Evolutionary conservation across 2,329 filamentous ascomycete genomes (phyloP), one percentile per base, ranked within the genome.

Genomic region (Phialophora expanda): DNA sequence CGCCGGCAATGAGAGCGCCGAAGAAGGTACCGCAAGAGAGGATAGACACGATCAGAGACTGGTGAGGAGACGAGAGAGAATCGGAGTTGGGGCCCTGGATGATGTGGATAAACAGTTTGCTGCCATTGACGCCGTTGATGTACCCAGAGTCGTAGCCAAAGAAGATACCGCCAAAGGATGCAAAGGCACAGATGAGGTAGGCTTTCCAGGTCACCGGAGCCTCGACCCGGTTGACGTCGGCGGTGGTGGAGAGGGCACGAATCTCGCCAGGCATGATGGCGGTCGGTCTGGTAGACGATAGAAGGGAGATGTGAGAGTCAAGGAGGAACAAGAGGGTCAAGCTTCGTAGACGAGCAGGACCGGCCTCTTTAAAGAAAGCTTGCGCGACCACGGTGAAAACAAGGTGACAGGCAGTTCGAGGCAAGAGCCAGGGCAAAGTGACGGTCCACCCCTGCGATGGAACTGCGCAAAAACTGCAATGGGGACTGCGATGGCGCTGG

Each of bases 21-120:
- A 92, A 90, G 84, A 93, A 94, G 73, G 90, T 92, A 77, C 87
- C 86, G 75, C 84, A 86, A 41, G 91, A 93, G 62, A 94, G 86
- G 72, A 94, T 92, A 22, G 90, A 92, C 75, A 88, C 88, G 75
- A 93, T 89, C 58, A 90, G 80, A 22, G 86, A 88, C 72, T 85
- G 82, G 56, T 81, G 79, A 64, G 75, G 78, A 9, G 83, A 79
- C 3, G 81, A 78, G 24, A 86, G 70, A 3, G 77, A 63, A 2
- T 75, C 70, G 62, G 72, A 72, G 53, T 60, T 38, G 28, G 28
- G 57, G 51, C 72, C 71, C 56, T 78, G 74, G 54, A 79, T 78
- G 20, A 74, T 70, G 1, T 76, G 65, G 63, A 81, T 83, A 76
- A 85, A 85, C 70, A 78, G 79, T n/a, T 73, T 66, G 78, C 83